Evolutionary conservation across 768 basidiomycete species (phyloP).

Genomic region (Lactarius quietus): DNA sequence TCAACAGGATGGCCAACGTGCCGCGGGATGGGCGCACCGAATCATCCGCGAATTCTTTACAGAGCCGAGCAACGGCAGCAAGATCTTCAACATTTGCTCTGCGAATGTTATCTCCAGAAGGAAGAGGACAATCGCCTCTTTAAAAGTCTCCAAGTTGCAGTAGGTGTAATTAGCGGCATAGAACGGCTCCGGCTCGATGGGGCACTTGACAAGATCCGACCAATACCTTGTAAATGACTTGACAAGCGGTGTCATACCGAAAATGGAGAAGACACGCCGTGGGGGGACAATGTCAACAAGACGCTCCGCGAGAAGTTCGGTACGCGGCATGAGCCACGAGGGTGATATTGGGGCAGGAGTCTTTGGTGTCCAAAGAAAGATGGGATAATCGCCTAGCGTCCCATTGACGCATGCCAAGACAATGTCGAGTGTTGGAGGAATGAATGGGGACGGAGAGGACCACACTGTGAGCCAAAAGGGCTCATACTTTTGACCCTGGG

Average conservation of each 20-base stretch:
- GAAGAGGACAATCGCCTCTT: conserved; percentile 29
- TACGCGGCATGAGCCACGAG: conserved; percentile 36
- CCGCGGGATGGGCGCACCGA: conserved; percentile 39
- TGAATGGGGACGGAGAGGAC: conserved; percentile 35
- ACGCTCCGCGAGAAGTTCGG: conserved; percentile 38
- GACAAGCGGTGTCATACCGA: conserved; percentile 42
- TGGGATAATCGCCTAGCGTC: conserved; percentile 45
- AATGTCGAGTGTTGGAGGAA: conserved; percentile 37
- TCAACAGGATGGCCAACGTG: background rate
- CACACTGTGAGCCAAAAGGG: conserved; percentile 52
- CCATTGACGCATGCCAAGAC: conserved; percentile 47
- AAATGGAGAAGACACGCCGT: conserved; percentile 50
- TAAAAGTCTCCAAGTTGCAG: conserved; percentile 41
- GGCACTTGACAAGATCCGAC: conserved; percentile 41
- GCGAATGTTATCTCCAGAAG: conserved; percentile 38
- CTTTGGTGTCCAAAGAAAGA: conserved; percentile 48
- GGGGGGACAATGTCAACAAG: conserved; percentile 38
- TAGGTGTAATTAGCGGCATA: conserved; percentile 48
- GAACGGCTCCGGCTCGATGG: conserved; percentile 42
- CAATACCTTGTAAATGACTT: conserved; percentile 44
- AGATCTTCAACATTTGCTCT: conserved; percentile 40
- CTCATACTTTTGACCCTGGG: conserved; percentile 9
- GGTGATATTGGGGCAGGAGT: conserved; percentile 30
- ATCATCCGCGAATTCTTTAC: conserved; percentile 50
- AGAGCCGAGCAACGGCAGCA: conserved; percentile 40